Evolutionary conservation across 2,329 filamentous ascomycete species (phyloP), one percentile per base, ranked within the genome.

Genomic region (Microsporum audouinii): DNA sequence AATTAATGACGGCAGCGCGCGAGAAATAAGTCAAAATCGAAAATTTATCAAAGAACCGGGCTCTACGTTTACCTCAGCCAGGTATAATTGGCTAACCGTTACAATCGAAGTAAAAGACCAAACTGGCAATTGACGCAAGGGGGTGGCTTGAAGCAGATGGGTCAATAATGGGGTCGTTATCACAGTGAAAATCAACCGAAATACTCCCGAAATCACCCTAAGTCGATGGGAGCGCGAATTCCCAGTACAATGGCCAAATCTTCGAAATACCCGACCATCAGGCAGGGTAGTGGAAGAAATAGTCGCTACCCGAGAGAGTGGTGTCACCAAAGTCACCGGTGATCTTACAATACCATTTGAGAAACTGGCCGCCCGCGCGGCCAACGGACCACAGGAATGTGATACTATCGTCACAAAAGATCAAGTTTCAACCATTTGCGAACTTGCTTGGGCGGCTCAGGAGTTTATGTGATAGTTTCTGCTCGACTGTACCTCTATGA

Each of bases 71-170:
- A 49, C n/a, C 2, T 8, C 14, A 7, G n/a, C 2, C 4, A 17
- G 5, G 3, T 1, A 4, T 10, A 29, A 27, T n/a, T 49, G 43
- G 58, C 58, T 45, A 23, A 60, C 43, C 1, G 1, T 60, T 7
- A 43, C 38, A 3, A 36, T 55, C 1, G 58, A 60, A 34, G 8
- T 34, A 5, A 3, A 27, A 23, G 14, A 39, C 47, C 45, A 60
- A 60, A 14, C 33, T 60, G 5, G 45, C 43, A 4, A 53, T 60
- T 5, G 58, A 60, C 31, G 58, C 58, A 3, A 17, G 38, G 34
- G 45, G 58, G 14, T 60, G 58, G 58, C 27, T 60, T 2, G 58
- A 60, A 39, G 5, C 33, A 36, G 33, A 36, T 6, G 43, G 4
- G 4, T 60, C 58, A 8, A 34, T 17, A 12, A 41, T 17, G 2